Conservation (phyloP, 805 yeast species). For the Kodamaea hsintzibuensis region DNA sequence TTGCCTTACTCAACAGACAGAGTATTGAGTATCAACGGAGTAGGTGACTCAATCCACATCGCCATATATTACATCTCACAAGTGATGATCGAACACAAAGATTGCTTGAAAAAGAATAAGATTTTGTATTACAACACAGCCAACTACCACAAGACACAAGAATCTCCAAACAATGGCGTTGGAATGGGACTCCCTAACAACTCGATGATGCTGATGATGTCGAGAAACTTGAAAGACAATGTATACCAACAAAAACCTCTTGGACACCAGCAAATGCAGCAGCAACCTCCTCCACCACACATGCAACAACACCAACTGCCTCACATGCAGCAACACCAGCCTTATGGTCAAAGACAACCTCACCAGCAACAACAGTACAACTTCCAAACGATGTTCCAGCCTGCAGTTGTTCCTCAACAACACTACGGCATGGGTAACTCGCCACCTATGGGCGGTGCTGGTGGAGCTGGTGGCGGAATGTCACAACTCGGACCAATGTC, state of each 20-base stretch:
- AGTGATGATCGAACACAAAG: slow-evolving; percentile 62
- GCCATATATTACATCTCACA: slow-evolving; percentile 76
- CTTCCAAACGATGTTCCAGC: slow-evolving; percentile 43
- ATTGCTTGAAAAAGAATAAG: slow-evolving; percentile 51
- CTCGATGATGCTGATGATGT: slow-evolving; percentile 27
- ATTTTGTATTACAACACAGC: slow-evolving; percentile 62
- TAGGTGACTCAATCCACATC: slow-evolving; percentile 84
- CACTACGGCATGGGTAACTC: slow-evolving; percentile 15
- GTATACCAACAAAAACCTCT: not conserved
- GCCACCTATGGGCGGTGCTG: slow-evolving; percentile 13
- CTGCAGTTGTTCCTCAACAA: slow-evolving; percentile 35
- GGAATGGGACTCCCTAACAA: slow-evolving; percentile 9
- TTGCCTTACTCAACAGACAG: slow-evolving; percentile 80
- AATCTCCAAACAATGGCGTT: slow-evolving; percentile 16
- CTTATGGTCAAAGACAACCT: slow-evolving; percentile 15
- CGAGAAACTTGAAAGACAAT: slow-evolving; percentile 11
- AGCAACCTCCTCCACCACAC: slow-evolving; percentile 9
- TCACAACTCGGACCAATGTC: slow-evolving; percentile 4
- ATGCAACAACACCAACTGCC: slow-evolving; percentile 13
- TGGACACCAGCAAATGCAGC: slow-evolving; percentile 15
- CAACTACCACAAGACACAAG: slow-evolving; percentile 24
- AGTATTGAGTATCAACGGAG: slow-evolving; percentile 68
- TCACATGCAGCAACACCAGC: slow-evolving; percentile 8
- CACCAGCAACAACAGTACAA: slow-evolving; percentile 26
- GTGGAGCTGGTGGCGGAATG: not conserved